These are phyloP conservation scores for Aegilops bicornis DNA, from an alignment of 176 grass and related monocot species.

Conservation along the genomic window DNA sequence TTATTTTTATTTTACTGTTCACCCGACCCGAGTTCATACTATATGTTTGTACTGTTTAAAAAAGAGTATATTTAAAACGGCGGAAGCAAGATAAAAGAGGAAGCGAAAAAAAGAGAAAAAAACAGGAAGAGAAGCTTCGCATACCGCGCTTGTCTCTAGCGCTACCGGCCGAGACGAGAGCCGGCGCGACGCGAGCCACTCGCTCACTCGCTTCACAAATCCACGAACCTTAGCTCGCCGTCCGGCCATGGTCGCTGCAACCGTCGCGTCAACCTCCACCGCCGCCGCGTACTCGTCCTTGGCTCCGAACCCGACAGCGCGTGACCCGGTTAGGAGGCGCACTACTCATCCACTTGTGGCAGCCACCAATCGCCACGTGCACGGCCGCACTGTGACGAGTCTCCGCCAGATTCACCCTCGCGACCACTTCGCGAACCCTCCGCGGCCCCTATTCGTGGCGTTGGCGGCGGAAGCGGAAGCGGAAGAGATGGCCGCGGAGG, in stretches of 20 bases:
- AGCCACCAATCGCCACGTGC: neutral
- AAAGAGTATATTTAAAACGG: neutral
- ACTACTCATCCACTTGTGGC: constrained; percentile 4
- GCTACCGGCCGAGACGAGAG: neutral
- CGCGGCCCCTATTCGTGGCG: constrained; percentile 16
- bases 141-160: neutral
- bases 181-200: constrained; percentile 9
- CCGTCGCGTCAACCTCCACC: neutral
- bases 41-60: too few species aligned
- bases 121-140: neutral
- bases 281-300: neutral
- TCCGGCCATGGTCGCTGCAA: constrained; percentile 19
- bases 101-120: too few species aligned
- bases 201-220: neutral
- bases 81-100: neutral
- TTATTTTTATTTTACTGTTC: too few species aligned
- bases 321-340: constrained; percentile 19
- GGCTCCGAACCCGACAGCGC: constrained; percentile 43
- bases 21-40: too few species aligned
- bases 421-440: constrained; percentile 5
- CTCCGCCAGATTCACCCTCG: neutral
- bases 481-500: constrained; percentile 40
- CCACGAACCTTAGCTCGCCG: neutral
- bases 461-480: constrained; percentile 28
- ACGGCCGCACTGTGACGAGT: neutral